phyloP scores from a whole-genome alignment of 257 asterid genomes.

The Solanum paucissectum region DNA sequence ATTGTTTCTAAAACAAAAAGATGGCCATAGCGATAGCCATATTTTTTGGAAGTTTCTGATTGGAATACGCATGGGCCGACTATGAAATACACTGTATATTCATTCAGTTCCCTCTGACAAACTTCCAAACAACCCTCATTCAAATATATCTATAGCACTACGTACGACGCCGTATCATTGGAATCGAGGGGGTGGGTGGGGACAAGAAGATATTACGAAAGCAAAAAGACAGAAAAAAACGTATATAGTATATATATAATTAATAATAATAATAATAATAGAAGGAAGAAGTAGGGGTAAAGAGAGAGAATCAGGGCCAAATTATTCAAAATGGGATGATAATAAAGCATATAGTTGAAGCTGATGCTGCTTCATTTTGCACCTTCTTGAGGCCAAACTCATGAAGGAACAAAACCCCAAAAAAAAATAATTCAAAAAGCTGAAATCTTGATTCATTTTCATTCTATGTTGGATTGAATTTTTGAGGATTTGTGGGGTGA shows the following conservation, averaged over 20 bases:
- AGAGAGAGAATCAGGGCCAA: background rate
- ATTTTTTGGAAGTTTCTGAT: background rate
- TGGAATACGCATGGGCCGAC: background rate
- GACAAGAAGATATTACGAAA: background rate
- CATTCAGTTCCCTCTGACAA: background rate
- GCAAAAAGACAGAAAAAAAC: background rate
- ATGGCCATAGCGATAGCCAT: background rate
- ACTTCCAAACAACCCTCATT: background rate
- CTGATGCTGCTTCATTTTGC: background rate
- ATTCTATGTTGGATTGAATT: background rate
- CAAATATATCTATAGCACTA: background rate
- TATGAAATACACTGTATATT: background rate
- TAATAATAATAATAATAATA: background rate
- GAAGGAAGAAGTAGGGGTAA: background rate
- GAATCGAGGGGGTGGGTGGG: background rate
- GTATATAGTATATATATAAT: background rate
- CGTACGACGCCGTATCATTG: background rate
- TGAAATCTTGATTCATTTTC: background rate
- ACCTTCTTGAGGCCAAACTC: background rate
- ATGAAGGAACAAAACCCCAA: background rate
- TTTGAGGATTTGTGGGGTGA: background rate
- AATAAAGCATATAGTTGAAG: background rate
- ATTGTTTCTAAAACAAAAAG: no score
- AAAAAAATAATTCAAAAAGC: background rate
- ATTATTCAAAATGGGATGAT: background rate